A percentile compares a stretch with the other conserved stretches of the same genome.
Evolutionary conservation across 1,284 basidiomycete genomes (phyloP).

Genomic region (Rhodotorula glutinis): DNA sequence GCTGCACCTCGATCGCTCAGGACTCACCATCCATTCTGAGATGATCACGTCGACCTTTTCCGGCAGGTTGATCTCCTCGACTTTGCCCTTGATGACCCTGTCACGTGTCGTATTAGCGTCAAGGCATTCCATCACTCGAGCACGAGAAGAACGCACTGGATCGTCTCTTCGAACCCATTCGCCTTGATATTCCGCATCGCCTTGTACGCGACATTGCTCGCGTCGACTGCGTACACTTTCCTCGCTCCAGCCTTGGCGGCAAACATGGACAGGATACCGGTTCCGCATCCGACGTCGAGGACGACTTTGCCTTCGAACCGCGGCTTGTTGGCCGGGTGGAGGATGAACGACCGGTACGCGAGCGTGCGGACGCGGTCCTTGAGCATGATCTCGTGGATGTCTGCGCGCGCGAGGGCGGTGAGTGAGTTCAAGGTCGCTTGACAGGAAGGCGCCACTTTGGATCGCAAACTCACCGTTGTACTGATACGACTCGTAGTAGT

Average conservation of each 20-base stretch:
- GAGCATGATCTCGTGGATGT: constrained; percentile 61
- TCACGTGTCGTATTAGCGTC: too few species aligned
- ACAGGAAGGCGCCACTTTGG: background rate
- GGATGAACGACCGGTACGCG: constrained; percentile 86
- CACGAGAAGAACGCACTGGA: constrained; percentile 56
- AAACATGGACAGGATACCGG: constrained; percentile 81
- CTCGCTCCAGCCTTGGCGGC: constrained; percentile 89
- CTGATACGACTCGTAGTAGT: constrained; percentile 91
- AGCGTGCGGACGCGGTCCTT: constrained; percentile 86
- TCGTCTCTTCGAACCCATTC: constrained; percentile 71
- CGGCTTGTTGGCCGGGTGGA: constrained; percentile 65
- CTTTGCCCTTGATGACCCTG: constrained; percentile 73
- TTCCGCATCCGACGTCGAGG: constrained; percentile 92
- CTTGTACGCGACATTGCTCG: constrained; percentile 78
- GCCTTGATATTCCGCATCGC: constrained; percentile 74
- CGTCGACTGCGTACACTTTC: constrained; percentile 90
- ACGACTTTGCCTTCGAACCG: constrained; percentile 83
- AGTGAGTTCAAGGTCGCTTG: too few species aligned
- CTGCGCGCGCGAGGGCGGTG: constrained; percentile 31
- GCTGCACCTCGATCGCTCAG: background rate
- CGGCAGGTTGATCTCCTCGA: constrained; percentile 73
- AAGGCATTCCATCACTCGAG: too few species aligned
- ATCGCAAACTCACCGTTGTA: constrained; percentile 66
- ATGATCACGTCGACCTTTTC: constrained; percentile 86
- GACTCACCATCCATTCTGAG: constrained; percentile 88